Percentiles rank a stretch among this genome's conserved stretches.
These are phyloP conservation scores for Beta vulgaris DNA, from an alignment of 148 eudicot species.

Conservation along the genomic window DNA sequence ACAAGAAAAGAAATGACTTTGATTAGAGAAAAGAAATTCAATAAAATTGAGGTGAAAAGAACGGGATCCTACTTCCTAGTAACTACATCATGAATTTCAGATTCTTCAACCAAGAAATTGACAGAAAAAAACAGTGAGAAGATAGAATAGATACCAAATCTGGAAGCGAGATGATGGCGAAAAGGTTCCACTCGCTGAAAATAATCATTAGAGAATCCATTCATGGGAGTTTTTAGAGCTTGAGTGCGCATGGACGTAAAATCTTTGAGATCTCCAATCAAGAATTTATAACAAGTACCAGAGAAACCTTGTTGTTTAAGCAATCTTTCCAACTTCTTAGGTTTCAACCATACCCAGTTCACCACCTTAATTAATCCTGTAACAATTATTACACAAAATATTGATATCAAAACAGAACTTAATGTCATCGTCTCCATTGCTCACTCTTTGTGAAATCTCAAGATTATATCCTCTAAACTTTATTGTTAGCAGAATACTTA, in stretches of 20 bases:
- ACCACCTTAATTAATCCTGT: conserved; percentile 9
- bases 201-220: conserved; percentile 19
- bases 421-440: conserved; percentile 3
- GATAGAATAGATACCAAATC: conserved; percentile 16
- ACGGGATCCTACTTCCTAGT: no score
- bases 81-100: no score
- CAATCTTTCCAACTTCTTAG: conserved; percentile 24
- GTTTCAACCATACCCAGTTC: conserved; percentile 31
- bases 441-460: no score
- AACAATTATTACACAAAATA: background rate
- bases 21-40: no score
- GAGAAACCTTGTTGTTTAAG: conserved; percentile 27
- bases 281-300: conserved; percentile 26
- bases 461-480: no score
- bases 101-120: no score
- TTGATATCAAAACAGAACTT: conserved; percentile 9
- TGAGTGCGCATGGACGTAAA: conserved; percentile 2
- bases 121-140: no score
- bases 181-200: conserved; percentile 13
- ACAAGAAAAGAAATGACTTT: no score
- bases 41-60: no score
- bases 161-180: conserved; percentile 6
- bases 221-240: conserved; percentile 17
- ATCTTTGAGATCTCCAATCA: conserved; percentile 30
- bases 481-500: no score